A percentile compares a stretch with the other conserved stretches of the same genome.
Evolutionary conservation across 73 alveolate species (phyloP).

Genomic region (Halteria grandinella): DNA sequence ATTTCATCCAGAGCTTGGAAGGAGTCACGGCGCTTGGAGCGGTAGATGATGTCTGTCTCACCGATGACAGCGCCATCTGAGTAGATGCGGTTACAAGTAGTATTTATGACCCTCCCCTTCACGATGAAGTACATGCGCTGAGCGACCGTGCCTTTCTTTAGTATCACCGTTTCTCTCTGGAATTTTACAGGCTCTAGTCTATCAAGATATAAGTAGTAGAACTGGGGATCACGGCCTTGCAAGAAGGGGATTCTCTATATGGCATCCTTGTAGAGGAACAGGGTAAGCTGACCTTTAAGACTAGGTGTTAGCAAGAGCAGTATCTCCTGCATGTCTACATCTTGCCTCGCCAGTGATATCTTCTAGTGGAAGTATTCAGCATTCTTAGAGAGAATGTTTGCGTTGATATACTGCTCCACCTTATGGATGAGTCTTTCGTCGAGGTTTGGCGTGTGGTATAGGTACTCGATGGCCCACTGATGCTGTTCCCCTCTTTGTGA

Average conservation of each 20-base stretch:
- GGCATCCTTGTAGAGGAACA: constrained; percentile 60
- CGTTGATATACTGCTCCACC: constrained; percentile 2
- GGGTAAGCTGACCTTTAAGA: constrained; percentile 33
- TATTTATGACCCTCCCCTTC: constrained; percentile 54
- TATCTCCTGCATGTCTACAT: constrained; percentile 35
- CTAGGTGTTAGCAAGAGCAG: constrained; percentile 42
- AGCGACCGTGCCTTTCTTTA: constrained; percentile 20
- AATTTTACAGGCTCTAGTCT: constrained; percentile 41
- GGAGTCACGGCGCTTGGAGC: too few species aligned
- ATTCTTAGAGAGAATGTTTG: background rate
- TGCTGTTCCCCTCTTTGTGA: constrained; percentile 18
- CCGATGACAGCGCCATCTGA: background rate
- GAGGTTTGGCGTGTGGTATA: background rate
- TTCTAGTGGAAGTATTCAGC: background rate
- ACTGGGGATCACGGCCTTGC: constrained; percentile 21
- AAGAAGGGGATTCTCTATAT: constrained; percentile 37
- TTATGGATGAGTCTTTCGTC: background rate
- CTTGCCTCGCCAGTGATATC: too few species aligned
- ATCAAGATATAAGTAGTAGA: constrained; percentile 43
- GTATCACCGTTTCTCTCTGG: constrained; percentile 9
- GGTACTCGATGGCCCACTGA: constrained; percentile 1
- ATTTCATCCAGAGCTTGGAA: too few species aligned
- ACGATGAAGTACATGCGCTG: constrained; percentile 51
- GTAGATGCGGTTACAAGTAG: background rate
- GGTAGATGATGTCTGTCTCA: too few species aligned